Base-by-base conservation (phyloP, 2,329 filamentous ascomycete genomes). In the Xylariales sp. region DNA sequence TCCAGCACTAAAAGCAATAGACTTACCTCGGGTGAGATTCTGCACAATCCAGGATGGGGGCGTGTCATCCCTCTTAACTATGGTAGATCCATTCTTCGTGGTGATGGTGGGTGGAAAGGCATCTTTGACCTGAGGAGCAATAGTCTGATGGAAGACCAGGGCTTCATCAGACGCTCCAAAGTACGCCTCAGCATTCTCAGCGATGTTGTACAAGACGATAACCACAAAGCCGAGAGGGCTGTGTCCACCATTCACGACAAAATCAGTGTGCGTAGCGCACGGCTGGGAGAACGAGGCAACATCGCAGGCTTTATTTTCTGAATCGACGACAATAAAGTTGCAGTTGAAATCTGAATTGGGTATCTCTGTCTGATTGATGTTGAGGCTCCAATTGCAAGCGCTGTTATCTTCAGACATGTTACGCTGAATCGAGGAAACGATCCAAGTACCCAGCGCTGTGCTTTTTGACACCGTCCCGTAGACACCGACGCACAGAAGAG, bases 361-460 rank as follows among this genome's bases (percentile, higher is more conserved):
- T 8, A 16, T 4, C 17, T 23, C 18, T 2, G 33, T 24, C 3
- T 21, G 19, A 14, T 5, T 15, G 33, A 35, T 17, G 13, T 13
- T 14, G 21, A 35, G 20, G 33, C 14, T 18, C 33, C 33, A 35
- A 19, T 35, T 35, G 33, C 33, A 35, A 7, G 13, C 25, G 15
- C 14, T 27, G 18, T 24, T 23, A 21, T 35, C 33, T 5, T 21
- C 19, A 15, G 19, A 24, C 3, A 17, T n/a, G 3, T 3, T 6
- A 2, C 30, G 30, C n/a, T 13, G 16, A 18, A 33, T 20, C 15
- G 17, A 3, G 15, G 16, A 20, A 5, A 33, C 5, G 2, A n/a
- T 33, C 30, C 30, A 33, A n/a, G 25, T 16, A 17, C 5, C 34
- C 16, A 21, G 16, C 4, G 17, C n/a, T n/a, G n/a, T n/a, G n/a